A percentile compares a stretch with the other conserved stretches of the same genome.
Conservation (phyloP, 257 asterid species). For the Thymus quinquecostatus region DNA sequence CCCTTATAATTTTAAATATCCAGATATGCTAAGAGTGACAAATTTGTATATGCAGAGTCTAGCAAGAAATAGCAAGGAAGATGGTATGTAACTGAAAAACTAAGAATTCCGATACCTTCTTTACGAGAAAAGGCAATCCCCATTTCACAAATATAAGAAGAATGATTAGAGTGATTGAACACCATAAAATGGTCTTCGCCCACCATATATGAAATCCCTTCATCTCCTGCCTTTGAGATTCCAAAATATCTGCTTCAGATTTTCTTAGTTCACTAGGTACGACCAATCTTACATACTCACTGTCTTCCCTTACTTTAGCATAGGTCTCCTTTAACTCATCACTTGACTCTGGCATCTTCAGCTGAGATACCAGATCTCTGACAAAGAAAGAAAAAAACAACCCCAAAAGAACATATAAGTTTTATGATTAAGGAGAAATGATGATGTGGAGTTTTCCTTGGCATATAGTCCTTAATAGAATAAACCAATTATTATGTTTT, state of each 20-base stretch:
- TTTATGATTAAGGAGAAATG: not conserved
- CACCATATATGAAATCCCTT: slow-evolving; percentile 54
- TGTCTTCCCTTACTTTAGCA: slow-evolving; percentile 45
- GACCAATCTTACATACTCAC: slow-evolving; percentile 67
- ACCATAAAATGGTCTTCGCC: slow-evolving; percentile 58
- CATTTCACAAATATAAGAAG: slow-evolving; percentile 56
- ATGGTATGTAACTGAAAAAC: not conserved
- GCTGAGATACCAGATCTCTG: slow-evolving; percentile 44
- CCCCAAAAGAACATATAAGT: not conserved
- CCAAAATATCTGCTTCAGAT: slow-evolving; percentile 41
- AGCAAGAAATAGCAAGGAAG: not conserved
- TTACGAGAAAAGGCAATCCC: slow-evolving; percentile 72
- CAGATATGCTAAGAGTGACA: not conserved
- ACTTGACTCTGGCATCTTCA: slow-evolving; percentile 52
- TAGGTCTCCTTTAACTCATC: slow-evolving; percentile 35
- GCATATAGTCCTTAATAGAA: not conserved
- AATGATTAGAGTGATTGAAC: slow-evolving; percentile 38
- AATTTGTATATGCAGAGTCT: not conserved
- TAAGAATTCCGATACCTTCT: slow-evolving; percentile 57
- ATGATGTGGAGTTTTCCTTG: not conserved
- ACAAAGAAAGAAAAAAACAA: slow-evolving; percentile 11
- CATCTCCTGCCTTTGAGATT: slow-evolving; percentile 37
- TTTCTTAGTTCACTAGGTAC: slow-evolving; percentile 47
- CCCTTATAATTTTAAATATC: not conserved
- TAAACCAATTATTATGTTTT: not conserved